Base-by-base conservation (phyloP, 495 filamentous ascomycete species). In the Talaromyces thailandensis region DNA sequence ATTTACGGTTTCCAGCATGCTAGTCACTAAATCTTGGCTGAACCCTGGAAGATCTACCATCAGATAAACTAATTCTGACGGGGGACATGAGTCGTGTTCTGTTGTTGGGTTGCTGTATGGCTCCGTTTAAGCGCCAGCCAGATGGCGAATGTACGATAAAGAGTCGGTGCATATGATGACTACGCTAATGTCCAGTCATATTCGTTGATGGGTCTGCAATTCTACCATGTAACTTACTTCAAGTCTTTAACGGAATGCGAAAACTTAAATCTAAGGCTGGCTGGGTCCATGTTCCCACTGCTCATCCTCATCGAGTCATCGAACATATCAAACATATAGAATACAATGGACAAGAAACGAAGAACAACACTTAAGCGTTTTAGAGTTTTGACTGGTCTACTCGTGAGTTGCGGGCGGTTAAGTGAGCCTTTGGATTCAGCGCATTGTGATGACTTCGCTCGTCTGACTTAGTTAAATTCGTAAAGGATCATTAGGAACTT, bases 81-180 rank as follows among this genome's bases (percentile, higher is more conserved):
- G 26, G 23, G 51, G 26, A 25, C 51, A 55, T 29, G 51, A 55
- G 51, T 55, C 51, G 23, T 55, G 51, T 16, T 55, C 26, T 14
- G 11, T 55, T 55, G 23, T 26, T 16, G 23, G 51, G 11, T 28
- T 1, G 51, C 25, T 53, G 50, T 53, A 28, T 25, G 50, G 50
- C 51, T 55, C 26, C 26, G 51, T 55, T 55, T 55, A 55, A 55
- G 51, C 51, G 51, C 51, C 51, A 23, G 51, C n/a, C 12, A 55
- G 6, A 28, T 28, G 21, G 51, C 51, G n/a, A 28, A 26, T 24
- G 51, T 26, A 28, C 51, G 51, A 25, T n/a, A 28, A 40, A 40
- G 51, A 25, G 51, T 55, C 51, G 51, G 26, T 55, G 51, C 51
- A 55, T 48, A 48, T 55, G 11, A 9, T 28, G 6, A 25, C 6